Evolutionary conservation across 192 early-diverging fungal genomes (phyloP), one percentile per base, ranked within the genome.

Genomic region (Podila horticola): DNA sequence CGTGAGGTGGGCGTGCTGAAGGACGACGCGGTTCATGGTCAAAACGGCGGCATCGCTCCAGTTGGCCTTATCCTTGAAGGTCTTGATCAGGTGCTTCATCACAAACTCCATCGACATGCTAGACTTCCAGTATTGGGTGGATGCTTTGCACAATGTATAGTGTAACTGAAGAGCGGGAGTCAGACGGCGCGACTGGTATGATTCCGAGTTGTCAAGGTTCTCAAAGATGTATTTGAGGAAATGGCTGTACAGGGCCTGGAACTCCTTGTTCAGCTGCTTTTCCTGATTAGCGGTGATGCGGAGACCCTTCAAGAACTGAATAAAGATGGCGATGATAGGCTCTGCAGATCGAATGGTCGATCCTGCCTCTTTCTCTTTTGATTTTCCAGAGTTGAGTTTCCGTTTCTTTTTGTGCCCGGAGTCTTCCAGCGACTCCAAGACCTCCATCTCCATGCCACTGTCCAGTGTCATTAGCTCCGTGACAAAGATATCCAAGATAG

Each of bases 261-360:
- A 81, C 24, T 64, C 71, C 64, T 81, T 51, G 69, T 73, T 81
- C 41, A 81, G 67, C 24, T 73, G 77, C 63, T 81, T 81, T 49
- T 81, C 77, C 28, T 81, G 77, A 19, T 72, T 81, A 7, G 62
- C 58, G 10, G 77, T 69, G 15, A 81, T 45, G 11, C 77, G 77
- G 1, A 81, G 45, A 13, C 77, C 77, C 50, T 73, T 81, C 24
- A 81, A 30, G 26, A 73, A 81, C 57, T 81, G 77, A 33, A 81
- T 69, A 22, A 81, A 81, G 3, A 81, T 34, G n/a, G 55, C 12
- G 1, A 57, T 57, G 31, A 81, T 36, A n/a, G 36, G 17, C 28
- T 81, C 77, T 20, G 70, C 41, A 2, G 77, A 73, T 4, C 62
- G 52, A 3, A 73, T 33, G 20, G 31, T 52, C 4, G 7, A 58